Evolutionary conservation across 305 asterid species (phyloP), one percentile per base, ranked within the genome.

Genomic region (Fraxinus nigra): DNA sequence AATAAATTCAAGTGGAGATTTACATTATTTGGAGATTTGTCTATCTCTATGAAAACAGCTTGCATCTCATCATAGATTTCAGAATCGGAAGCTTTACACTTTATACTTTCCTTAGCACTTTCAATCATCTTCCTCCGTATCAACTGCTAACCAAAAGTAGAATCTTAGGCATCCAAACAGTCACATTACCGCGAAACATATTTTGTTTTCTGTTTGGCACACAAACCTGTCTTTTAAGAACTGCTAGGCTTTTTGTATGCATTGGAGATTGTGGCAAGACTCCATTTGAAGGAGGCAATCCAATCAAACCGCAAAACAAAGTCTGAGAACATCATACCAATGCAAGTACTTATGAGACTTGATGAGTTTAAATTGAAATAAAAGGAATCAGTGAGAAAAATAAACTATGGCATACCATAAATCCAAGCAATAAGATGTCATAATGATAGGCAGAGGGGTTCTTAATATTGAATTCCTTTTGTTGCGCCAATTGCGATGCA

Each of bases 191-290:
- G 10, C 11, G 1, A 0, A 20, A 59, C 9, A 5, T 46, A 74
- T 10, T 20, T 34, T 22, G 13, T 38, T 22, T 30, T 76, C 9
- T 2, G 14, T 7, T 34, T 37, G 7, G 20, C 2, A 9, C 32
- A 30, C 80, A 34, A 56, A 89, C 97, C 94, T 92, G 94, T 82
- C 82, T 90, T 61, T 87, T 87, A 3, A 94, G 93, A 80, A 92
- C 92, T 2, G 94, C 95, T 75, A 94, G 88, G 69, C 95, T 94
- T 84, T 88, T 87, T 0, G 97, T 93, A 43, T 93, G 97, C 98
- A 94, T 93, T 2, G 98, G 98, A 61, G 98, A 93, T 61, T 94
- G 98, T 11, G 98, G 98, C 63, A 94, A 88, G 69, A 94, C 98
- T 0, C 98, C 98, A 69, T 94, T 94, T 7, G 97, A 92, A 84